Percentiles rank a stretch among this genome's conserved stretches.
Conservation (phyloP, 768 basidiomycete genomes). For the Floccularia luteovirens region DNA sequence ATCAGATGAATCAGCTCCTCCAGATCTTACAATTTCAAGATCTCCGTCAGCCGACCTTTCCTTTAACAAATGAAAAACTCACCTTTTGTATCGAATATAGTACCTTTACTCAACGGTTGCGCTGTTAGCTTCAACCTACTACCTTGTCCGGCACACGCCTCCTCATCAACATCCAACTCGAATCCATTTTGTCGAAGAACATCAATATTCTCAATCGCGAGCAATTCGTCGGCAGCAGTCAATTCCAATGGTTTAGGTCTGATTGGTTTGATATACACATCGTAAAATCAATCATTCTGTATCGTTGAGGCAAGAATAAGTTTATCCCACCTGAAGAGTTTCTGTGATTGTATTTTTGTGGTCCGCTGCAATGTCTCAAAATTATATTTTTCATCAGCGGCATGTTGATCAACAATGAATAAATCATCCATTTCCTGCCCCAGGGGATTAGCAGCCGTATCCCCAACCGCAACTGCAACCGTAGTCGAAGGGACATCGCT, state of each 20-base stretch:
- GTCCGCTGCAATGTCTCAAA: conserved; percentile 90
- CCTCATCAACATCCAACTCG: conserved; percentile 59
- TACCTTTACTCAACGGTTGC: conserved; percentile 88
- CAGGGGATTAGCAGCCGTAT: no score
- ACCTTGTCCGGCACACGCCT: conserved; percentile 25
- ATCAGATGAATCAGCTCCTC: conserved; percentile 89
- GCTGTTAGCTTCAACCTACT: conserved; percentile 60
- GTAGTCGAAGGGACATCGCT: no score
- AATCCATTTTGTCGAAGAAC: conserved; percentile 85
- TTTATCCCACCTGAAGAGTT: conserved; percentile 61
- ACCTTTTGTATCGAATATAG: conserved; percentile 88
- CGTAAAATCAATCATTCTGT: neutral
- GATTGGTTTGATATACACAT: conserved; percentile 1
- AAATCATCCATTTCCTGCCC: conserved; percentile 62
- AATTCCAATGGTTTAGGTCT: conserved; percentile 78
- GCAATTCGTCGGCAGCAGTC: conserved; percentile 83
- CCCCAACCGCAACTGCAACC: no score
- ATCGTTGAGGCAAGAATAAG: neutral
- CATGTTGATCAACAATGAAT: conserved; percentile 97
- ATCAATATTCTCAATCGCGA: conserved; percentile 84
- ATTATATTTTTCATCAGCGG: conserved; percentile 97
- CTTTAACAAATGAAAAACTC: conserved; percentile 1
- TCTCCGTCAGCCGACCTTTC: neutral
- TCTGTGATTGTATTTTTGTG: conserved; percentile 86
- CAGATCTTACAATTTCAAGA: conserved; percentile 79